Conservation (phyloP, 179 eudicot genomes). For the Silene vulgaris region DNA sequence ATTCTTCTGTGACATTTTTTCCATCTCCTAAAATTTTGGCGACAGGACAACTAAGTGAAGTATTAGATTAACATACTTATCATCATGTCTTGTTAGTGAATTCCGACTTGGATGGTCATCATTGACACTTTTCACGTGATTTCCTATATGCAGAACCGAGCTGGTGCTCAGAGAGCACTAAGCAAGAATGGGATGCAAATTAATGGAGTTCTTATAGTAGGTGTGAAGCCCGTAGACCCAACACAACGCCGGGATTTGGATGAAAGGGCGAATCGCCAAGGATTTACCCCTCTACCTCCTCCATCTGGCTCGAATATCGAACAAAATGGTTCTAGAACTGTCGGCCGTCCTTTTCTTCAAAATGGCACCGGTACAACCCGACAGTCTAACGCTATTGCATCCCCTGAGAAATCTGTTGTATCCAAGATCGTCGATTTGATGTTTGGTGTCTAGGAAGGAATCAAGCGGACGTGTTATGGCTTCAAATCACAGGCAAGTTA, state of each 20-base stretch:
- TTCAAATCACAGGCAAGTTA: neutral
- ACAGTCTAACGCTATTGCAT: constrained; percentile 73
- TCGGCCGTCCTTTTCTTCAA: constrained; percentile 50
- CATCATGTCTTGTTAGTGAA: neutral
- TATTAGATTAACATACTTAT: too few species aligned
- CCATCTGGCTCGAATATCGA: constrained; percentile 40
- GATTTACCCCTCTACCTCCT: constrained; percentile 71
- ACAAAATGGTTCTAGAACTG: constrained; percentile 34
- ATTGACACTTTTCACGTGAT: constrained; percentile 5
- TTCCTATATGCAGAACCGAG: constrained; percentile 52
- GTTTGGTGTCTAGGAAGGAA: constrained; percentile 59
- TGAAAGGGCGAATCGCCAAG: constrained; percentile 71
- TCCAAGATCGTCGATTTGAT: constrained; percentile 79
- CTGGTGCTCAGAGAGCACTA: constrained; percentile 88
- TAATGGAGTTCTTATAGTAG: constrained; percentile 79
- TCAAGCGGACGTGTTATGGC: neutral
- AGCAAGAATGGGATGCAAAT: constrained; percentile 80
- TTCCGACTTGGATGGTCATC: constrained; percentile 1
- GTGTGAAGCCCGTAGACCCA: constrained; percentile 85
- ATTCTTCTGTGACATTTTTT: too few species aligned
- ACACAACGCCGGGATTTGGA: constrained; percentile 62
- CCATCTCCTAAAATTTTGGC: too few species aligned
- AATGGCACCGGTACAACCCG: constrained; percentile 46
- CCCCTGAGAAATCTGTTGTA: constrained; percentile 75
- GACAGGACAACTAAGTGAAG: too few species aligned